Base-by-base conservation (phyloP, 2,329 filamentous ascomycete genomes). In the Hypoxylon sp. region DNA sequence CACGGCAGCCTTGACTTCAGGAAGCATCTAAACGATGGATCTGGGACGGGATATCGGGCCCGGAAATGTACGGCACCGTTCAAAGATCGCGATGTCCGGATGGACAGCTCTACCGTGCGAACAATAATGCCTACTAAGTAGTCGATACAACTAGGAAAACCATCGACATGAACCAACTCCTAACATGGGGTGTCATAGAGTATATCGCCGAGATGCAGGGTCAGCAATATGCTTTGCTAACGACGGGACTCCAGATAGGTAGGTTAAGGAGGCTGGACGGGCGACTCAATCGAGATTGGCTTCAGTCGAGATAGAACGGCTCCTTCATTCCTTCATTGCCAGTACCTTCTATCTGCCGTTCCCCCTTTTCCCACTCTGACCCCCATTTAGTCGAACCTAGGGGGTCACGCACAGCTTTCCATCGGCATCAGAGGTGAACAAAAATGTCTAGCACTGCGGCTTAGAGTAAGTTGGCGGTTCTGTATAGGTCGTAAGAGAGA, bases 61-160 rank as follows among this genome's bases (percentile, higher is more conserved):
- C 57, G 52, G 30, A 25, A 45, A 41, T 34, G 28, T 38, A 51
- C 55, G 46, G 36, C 51, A n/a, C 46, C 43, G 34, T 48, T 45
- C 28, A 38, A 19, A 34, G 14, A 14, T 50, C 46, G 30, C 52
- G 65, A 63, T 57, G 34, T 48, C 25, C 13, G 28, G 19, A 57
- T 51, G 52, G 61, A 13, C 7, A 19, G 3, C 38, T 43, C 23
- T 50, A 70, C 67, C 17, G 67, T 70, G 67, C 67, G 67, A 70
- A 65, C 14, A 43, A 2, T 34, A 9, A 51, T 19, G 32, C 25
- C 43, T 32, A 58, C 49, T 21, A 65, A 52, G 67, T 69, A 69
- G 67, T 57, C 38, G 60, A 62, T 68, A 70, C 64, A 67, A 63
- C 19, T 25, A 28, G 28, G 32, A 19, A 56, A 45, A 0, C 10